Evolutionary conservation across 495 filamentous ascomycete genomes (phyloP), one percentile per base, ranked within the genome.

Genomic region (Aspergillus homomorphus): DNA sequence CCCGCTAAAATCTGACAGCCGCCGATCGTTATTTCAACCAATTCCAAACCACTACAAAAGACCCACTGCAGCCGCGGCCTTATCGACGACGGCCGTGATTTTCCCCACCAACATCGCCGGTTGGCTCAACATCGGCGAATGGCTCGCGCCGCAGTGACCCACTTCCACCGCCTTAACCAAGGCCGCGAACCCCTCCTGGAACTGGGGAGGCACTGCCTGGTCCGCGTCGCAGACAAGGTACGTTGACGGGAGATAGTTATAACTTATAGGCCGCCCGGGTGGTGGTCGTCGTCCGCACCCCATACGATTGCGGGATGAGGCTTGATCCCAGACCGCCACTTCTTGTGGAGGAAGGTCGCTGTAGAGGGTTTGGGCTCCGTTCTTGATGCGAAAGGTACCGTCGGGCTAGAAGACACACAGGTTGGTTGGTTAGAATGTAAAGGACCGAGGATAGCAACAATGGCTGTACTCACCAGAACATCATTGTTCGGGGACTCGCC

Each of bases 221-320:
- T 60, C 58, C 1, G 51, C 45, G 12, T 60, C 53, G 28, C 58
- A 60, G 14, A 60, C 19, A 19, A 60, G 41, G 16, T 60, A 60
- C 44, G 51, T 46, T 6, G 57, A 59, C 24, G 53, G 53, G 12
- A 55, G 20, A 28, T 59, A 59, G 44, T 59, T 19, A 20, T 54
- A 59, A 59, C 51, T 59, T 19, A 20, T 54, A 59, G 6, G 57
- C 57, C 16, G 26, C 44, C 4, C 51, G 57, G 12, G 51, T 59
- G 4, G 21, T 21, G 14, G 18, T 20, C 16, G 51, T 59, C 0
- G 28, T 50, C 42, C 50, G 57, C 30, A 59, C 57, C 45, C 19
- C 21, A 45, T 54, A 59, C 14, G 51, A 54, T 44, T 54, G 51
- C 7, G 57, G 43, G 21, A 50, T 54, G 7, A 59, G 28, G 18